A percentile compares a stretch with the other conserved stretches of the same genome.
phyloP scores from a whole-genome alignment of 805 yeast genomes.

The Starmera quercuum region DNA sequence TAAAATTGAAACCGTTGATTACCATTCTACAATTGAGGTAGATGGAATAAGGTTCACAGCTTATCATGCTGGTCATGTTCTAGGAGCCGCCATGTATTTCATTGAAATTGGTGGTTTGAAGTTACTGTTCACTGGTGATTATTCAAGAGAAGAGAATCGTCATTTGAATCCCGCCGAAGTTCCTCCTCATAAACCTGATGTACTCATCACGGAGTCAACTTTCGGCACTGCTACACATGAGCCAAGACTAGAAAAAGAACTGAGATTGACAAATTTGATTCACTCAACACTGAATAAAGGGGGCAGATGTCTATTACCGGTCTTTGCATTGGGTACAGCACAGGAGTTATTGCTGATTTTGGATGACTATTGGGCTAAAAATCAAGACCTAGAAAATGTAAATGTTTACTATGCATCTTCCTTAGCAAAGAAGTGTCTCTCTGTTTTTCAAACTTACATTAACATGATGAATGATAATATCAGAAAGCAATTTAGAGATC shows the following conservation, averaged over 20 bases:
- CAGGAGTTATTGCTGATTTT: constrained; percentile 85
- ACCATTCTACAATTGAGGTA: constrained; percentile 90
- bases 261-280: constrained; percentile 68
- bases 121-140: constrained; percentile 90
- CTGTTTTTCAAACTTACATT: constrained; percentile 93
- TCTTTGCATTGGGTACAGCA: constrained; percentile 94
- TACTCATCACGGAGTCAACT: constrained; percentile 89
- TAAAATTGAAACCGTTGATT: constrained; percentile 87
- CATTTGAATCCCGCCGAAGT: constrained; percentile 94
- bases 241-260: constrained; percentile 80
- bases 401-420: constrained; percentile 89
- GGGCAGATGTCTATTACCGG: constrained; percentile 88
- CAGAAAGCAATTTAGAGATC: constrained; percentile 64
- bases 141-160: constrained; percentile 91
- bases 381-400: constrained; percentile 73
- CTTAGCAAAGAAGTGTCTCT: constrained; percentile 92
- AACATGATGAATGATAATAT: constrained; percentile 96
- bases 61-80: constrained; percentile 98
- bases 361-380: constrained; percentile 90
- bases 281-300: constrained; percentile 82
- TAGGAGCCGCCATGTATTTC: constrained; percentile 97
- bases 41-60: constrained; percentile 96
- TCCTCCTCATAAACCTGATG: constrained; percentile 81
- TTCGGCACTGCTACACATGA: constrained; percentile 98
- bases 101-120: constrained; percentile 91